Conservation (phyloP, 257 asterid genomes). For the Solanum etuberosum region DNA sequence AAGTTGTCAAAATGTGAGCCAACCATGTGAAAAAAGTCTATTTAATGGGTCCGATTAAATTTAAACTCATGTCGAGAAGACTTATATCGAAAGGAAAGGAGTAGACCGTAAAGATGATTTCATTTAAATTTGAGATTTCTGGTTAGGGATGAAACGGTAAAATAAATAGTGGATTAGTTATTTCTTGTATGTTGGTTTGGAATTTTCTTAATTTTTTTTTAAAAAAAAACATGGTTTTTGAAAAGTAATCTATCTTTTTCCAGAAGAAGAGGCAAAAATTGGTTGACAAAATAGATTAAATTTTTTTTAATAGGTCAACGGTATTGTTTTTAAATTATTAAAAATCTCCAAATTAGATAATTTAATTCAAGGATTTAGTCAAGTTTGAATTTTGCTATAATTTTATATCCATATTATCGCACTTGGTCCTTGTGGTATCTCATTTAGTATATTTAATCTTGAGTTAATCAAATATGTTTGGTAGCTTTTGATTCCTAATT, state of each 20-base stretch:
- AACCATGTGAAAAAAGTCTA: neutral
- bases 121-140: rapidly evolving
- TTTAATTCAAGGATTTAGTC: neutral
- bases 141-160: neutral
- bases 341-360: neutral
- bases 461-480: neutral
- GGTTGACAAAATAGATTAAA: neutral
- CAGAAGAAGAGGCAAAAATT: neutral
- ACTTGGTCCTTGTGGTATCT: neutral
- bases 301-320: neutral
- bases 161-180: too few relatives aligned
- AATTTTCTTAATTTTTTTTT: neutral
- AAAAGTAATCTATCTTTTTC: neutral
- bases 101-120: neutral
- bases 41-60: neutral
- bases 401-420: neutral
- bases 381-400: neutral
- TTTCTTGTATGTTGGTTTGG: neutral
- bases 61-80: rapidly evolving
- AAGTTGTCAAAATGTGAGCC: neutral
- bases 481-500: neutral
- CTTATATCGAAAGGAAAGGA: rapidly evolving
- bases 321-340: neutral
- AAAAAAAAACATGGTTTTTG: neutral
- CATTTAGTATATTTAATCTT: neutral